Percentiles rank a stretch among this genome's conserved stretches.
These are phyloP conservation scores for Drechslerella stenobrocha DNA, from an alignment of 2,329 filamentous ascomycete species.

Conservation along the genomic window DNA sequence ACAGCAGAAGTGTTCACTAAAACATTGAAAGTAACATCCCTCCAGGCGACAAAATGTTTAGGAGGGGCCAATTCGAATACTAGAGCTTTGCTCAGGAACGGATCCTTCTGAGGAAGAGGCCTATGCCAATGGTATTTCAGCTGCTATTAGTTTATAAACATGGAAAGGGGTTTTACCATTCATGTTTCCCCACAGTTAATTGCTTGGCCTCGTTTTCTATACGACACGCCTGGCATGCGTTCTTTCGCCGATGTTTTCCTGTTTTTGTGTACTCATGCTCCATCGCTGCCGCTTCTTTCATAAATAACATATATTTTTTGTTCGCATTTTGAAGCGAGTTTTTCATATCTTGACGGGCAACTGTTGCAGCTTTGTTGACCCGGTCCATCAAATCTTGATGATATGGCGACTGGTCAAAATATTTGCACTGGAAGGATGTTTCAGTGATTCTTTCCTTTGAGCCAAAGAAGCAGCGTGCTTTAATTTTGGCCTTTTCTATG, in stretches of 20 bases:
- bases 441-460: slow-evolving; percentile 54
- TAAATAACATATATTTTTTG: slow-evolving; percentile 3
- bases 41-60: slow-evolving; percentile 48
- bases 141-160: slow-evolving; percentile 57
- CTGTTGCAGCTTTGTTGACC: slow-evolving; percentile 12
- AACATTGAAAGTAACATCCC: slow-evolving; percentile 49
- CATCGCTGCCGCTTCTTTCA: slow-evolving; percentile 1
- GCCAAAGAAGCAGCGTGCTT: slow-evolving; percentile 55
- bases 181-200: slow-evolving; percentile 60
- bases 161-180: slow-evolving; percentile 63
- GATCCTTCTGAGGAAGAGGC: slow-evolving; percentile 16
- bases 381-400: slow-evolving; percentile 55
- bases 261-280: slow-evolving; percentile 21
- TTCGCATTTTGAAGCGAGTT: slow-evolving; percentile 11
- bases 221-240: slow-evolving; percentile 55
- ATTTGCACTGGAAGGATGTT: slow-evolving; percentile 59
- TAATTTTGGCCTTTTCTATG: slow-evolving; percentile 26
- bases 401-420: slow-evolving; percentile 57
- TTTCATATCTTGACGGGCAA: slow-evolving; percentile 3
- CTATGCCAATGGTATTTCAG: slow-evolving; percentile 4
- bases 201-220: slow-evolving; percentile 53
- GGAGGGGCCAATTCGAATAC: slow-evolving; percentile 50
- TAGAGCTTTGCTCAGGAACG: slow-evolving; percentile 6
- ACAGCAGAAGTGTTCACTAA: slow-evolving; percentile 48
- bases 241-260: slow-evolving; percentile 10